These are phyloP conservation scores for Pythium utonaiense DNA, from an alignment of 352 stramenopile genomes.

Conservation along the genomic window DNA sequence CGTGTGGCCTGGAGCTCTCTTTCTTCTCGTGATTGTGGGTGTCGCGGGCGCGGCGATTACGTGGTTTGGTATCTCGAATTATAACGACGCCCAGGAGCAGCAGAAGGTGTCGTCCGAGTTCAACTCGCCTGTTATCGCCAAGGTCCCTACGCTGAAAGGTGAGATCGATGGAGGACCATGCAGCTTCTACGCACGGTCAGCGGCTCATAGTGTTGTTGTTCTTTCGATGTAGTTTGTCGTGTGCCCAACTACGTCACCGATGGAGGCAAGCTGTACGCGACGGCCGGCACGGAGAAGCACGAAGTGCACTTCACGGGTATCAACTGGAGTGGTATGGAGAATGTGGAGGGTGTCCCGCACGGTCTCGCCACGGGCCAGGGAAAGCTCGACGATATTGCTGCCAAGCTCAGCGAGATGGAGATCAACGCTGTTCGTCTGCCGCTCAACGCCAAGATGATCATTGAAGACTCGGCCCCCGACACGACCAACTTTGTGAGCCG, in stretches of 20 bases:
- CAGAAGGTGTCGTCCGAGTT: slow-evolving; percentile 51
- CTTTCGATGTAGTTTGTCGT: slow-evolving; percentile 40
- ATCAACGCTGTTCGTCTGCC: slow-evolving; percentile 79
- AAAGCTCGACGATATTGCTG: slow-evolving; percentile 58
- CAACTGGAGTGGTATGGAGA: slow-evolving; percentile 88
- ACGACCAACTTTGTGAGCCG: slow-evolving; percentile 65
- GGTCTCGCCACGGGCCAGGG: slow-evolving; percentile 64
- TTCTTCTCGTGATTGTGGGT: slow-evolving; percentile 55
- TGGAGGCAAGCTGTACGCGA: slow-evolving; percentile 65
- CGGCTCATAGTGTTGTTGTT: too few species aligned
- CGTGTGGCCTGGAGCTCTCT: slow-evolving; percentile 73
- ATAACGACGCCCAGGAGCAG: slow-evolving; percentile 62
- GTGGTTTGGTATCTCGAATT: slow-evolving; percentile 61
- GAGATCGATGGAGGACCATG: too few species aligned
- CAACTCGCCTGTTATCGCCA: slow-evolving; percentile 31
- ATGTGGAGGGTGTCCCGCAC: slow-evolving; percentile 70
- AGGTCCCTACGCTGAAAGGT: slow-evolving; percentile 44
- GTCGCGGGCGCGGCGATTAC: slow-evolving; percentile 49
- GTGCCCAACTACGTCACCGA: slow-evolving; percentile 66
- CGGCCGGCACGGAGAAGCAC: slow-evolving; percentile 44
- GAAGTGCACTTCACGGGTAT: slow-evolving; percentile 80
- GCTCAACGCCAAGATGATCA: slow-evolving; percentile 81
- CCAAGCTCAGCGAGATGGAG: slow-evolving; percentile 55
- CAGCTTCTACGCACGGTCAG: too few species aligned
- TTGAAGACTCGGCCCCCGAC: slow-evolving; percentile 59